Base-by-base conservation (phyloP, 2,329 filamentous ascomycete species). In the Clonostachys solani region DNA sequence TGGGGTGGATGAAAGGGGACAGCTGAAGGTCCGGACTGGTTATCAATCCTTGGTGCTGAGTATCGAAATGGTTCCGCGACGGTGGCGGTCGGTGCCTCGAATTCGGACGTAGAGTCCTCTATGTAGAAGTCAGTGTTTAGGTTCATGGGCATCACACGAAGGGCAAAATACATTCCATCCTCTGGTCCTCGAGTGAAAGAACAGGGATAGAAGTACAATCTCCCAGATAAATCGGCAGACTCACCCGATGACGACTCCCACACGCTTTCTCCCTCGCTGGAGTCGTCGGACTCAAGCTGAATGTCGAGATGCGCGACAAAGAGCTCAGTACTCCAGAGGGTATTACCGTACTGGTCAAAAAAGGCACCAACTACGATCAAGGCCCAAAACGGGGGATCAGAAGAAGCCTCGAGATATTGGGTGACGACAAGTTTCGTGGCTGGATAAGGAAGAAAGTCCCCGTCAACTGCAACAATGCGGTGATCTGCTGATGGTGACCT, bases 281-380 rank as follows among this genome's bases (percentile, higher is more conserved):
- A 29, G 23, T 29, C 23, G 29, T 37, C 23, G 19, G 38, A 44
- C 42, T 48, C 54, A 43, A 17, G 43, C 51, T 35, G 44, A 45
- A 43, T 48, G 29, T 61, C 55, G 13, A 63, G 40, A 6, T 59
- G 60, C 8, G 60, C 63, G 19, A 68, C 48, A 29, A 77, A 70
- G 17, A 75, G 47, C 56, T 77, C 66, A 1, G 64, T 71, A 42
- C 72, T 74, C 72, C 73, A 78, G 37, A 78, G 49, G 5, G 66
- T 56, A 34, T 57, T 60, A 40, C 67, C 65, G 10, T 66, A 47
- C 2, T 51, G 46, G 60, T 78, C 72, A 57, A 73, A 75, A 46
- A 77, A 78, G 1, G 67, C 67, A 0, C 66, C 74, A 13, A 74
- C 62, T 18, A 75, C 62, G 42, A 78, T 63, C 66, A 67, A 75